Percentiles rank a stretch among this genome's conserved stretches.
Conservation (phyloP, 257 asterid genomes). For the Solanum etuberosum region DNA sequence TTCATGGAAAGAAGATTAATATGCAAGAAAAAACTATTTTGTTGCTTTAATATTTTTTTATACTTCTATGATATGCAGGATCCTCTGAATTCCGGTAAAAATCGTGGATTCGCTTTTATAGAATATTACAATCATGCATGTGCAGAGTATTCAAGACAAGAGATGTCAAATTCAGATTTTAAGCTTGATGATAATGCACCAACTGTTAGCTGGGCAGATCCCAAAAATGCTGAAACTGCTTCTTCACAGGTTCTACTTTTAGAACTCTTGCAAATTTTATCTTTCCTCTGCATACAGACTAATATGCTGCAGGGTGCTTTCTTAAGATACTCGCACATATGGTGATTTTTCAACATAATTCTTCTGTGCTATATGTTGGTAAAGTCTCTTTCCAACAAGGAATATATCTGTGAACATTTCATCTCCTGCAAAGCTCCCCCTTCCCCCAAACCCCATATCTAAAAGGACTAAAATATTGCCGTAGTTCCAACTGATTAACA, state of each 20-base stretch:
- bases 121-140: conserved; percentile 96
- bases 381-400: not conserved
- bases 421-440: not conserved
- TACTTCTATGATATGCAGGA: conserved; percentile 37
- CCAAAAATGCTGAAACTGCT: conserved; percentile 73
- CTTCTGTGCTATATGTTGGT: not conserved
- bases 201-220: conserved; percentile 99
- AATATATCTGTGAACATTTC: not conserved
- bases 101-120: conserved; percentile 87
- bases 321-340: not conserved
- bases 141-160: conserved; percentile 89
- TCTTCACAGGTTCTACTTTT: conserved; percentile 57
- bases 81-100: conserved; percentile 64
- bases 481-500: not conserved
- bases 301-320: not conserved
- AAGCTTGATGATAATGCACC: conserved; percentile 89
- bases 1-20: not conserved
- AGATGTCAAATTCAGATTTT: conserved; percentile 72
- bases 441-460: not conserved
- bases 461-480: not conserved
- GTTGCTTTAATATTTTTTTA: not conserved
- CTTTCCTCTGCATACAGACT: not conserved
- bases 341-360: not conserved
- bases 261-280: not conserved
- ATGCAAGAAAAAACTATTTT: not conserved